Base-by-base conservation (phyloP, 2,329 filamentous ascomycete genomes). In the Paecilomyces sp. region DNA sequence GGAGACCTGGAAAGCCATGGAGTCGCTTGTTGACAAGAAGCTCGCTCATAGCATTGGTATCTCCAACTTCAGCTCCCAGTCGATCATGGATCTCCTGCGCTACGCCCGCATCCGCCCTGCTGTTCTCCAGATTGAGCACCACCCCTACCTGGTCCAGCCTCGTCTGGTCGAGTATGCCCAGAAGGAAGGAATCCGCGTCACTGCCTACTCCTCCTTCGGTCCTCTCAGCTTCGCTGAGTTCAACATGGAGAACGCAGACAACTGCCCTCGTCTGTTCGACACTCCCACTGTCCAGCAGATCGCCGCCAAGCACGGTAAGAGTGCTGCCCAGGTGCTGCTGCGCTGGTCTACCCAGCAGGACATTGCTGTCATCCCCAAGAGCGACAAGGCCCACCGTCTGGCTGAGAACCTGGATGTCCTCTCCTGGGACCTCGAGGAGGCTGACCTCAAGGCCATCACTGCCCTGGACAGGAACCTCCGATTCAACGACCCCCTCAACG, bases 51-150 rank as follows among this genome's bases (percentile, higher is more conserved):
- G 84, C 75, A 92, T 95, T 72, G 91, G 91, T 64, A 82, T 95
- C 65, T 88, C 84, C 79, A 95, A 95, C 83, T 93, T 92, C 84
- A 88, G 89, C 77, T 85, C 84, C 54, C 84, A 89, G 76, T 80
- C 91, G 64, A 77, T 95, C 70, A 88, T 92, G 75, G 90, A 94
- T 76, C 79, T 92, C 66, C 83, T 93, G 71, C 85, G 88, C 68
- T 91, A 92, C 76, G 89, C 89, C 63, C 85, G 83, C 68, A 84
- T 91, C 75, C 81, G 81, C 53, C 89, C 90, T 8, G 88, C 90
- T 47, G 87, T 88, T 50, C 86, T 94, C 62, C 91, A 95, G 81
- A 88, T 95, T 75, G 91, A 95, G 81, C 90, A 93, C 80, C 91
- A 95, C 82, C 91, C 91, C 28, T 94, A 92, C 83, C 85, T 93